phyloP scores from a whole-genome alignment of 179 eudicot species.

The Carnegiea gigantea region DNA sequence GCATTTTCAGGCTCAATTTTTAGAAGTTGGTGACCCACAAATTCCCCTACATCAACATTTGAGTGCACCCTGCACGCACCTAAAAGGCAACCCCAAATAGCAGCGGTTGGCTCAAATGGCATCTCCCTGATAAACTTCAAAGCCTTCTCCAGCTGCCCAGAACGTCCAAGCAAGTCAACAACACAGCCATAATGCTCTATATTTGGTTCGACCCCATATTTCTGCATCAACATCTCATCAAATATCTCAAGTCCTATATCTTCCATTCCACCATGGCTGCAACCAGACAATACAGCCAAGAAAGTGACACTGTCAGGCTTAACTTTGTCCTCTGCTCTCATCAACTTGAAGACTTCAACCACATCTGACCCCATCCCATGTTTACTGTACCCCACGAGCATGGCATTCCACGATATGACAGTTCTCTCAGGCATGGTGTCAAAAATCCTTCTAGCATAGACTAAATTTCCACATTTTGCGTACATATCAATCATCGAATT shows the following conservation, averaged over 20 bases:
- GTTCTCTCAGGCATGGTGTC: slow-evolving; percentile 41
- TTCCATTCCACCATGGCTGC: slow-evolving; percentile 49
- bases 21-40: slow-evolving; percentile 37
- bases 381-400: slow-evolving; percentile 51
- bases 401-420: slow-evolving; percentile 50
- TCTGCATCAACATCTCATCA: slow-evolving; percentile 33
- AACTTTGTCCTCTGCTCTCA: slow-evolving; percentile 38
- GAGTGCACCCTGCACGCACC: slow-evolving; percentile 48
- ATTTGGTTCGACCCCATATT: slow-evolving; percentile 34
- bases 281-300: slow-evolving; percentile 45
- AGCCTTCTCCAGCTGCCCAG: slow-evolving; percentile 40
- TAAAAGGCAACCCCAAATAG: slow-evolving; percentile 50
- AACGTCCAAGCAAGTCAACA: slow-evolving; percentile 51
- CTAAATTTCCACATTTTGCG: slow-evolving; percentile 50
- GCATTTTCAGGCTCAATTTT: slow-evolving; percentile 50
- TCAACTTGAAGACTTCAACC: slow-evolving; percentile 39
- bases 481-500: slow-evolving; percentile 54
- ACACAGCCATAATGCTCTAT: slow-evolving; percentile 49
- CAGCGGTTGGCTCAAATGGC: slow-evolving; percentile 48
- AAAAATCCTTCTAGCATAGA: slow-evolving; percentile 43
- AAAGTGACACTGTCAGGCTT: slow-evolving; percentile 40
- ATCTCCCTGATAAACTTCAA: slow-evolving; percentile 34
- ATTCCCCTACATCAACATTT: slow-evolving; percentile 37
- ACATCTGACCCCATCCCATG: slow-evolving; percentile 41
- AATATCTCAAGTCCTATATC: slow-evolving; percentile 36